A percentile compares a stretch with the other conserved stretches of the same genome.
phyloP scores from a whole-genome alignment of 2,329 filamentous ascomycete species.

The Teratosphaeria nubilosa region DNA sequence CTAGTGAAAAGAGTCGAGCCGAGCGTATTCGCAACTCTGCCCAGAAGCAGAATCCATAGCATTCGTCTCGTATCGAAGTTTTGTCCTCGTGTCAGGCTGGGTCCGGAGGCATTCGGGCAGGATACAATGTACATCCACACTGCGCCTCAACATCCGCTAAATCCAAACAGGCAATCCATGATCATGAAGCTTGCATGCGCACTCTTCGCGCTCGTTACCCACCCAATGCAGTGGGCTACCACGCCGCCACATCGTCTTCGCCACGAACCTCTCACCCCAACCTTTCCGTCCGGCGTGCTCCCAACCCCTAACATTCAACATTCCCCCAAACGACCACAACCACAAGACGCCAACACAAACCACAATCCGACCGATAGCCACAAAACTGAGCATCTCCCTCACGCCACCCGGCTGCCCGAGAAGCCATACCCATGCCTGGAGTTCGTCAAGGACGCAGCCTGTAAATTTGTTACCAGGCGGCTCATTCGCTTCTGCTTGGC shows the following conservation, averaged over 20 bases:
- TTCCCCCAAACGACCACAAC: not conserved
- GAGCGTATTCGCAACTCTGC: no score
- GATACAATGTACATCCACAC: no score
- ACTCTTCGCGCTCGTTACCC: not conserved
- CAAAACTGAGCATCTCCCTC: not conserved
- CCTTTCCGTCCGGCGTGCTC: not conserved
- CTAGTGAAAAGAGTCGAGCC: no score
- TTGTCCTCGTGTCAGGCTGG: no score
- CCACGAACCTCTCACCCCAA: not conserved
- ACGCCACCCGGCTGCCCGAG: not conserved
- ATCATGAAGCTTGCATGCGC: not conserved
- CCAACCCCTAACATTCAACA: not conserved
- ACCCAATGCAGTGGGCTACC: not conserved
- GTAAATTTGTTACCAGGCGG: not conserved
- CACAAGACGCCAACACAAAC: not conserved
- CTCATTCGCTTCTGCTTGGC: not conserved
- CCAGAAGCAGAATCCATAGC: no score
- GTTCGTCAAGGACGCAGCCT: not conserved
- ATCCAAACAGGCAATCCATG: no score
- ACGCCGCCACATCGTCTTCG: not conserved
- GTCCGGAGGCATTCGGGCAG: no score
- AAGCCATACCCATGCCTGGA: not conserved
- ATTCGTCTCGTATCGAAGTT: no score
- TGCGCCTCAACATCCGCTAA: no score
- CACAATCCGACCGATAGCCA: not conserved